Evolutionary conservation across 2,329 filamentous ascomycete genomes (phyloP).

Genomic region (Xylariaceae sp.): DNA sequence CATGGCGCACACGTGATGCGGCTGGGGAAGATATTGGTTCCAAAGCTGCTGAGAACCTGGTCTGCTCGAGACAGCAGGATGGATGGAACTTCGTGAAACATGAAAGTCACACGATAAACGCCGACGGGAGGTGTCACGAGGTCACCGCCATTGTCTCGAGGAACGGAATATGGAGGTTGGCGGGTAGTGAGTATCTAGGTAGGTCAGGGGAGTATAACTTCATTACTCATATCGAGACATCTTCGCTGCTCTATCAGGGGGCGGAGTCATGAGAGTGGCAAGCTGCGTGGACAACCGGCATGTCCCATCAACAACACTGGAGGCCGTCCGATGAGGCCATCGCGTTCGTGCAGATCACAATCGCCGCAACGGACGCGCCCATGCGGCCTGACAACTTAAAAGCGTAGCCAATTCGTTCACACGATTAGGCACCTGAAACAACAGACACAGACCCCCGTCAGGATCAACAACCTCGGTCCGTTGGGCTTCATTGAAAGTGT

Average conservation of each 20-base stretch:
- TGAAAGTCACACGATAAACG: not conserved
- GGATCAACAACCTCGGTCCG: not conserved
- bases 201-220: not conserved
- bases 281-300: not conserved
- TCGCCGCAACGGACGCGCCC: conserved; percentile 11
- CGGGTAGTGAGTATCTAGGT: not conserved
- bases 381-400: conserved; percentile 4
- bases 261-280: conserved; percentile 1
- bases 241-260: not conserved
- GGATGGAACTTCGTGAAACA: conserved; percentile 6
- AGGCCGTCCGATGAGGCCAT: not conserved
- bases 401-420: conserved; percentile 6
- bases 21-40: conserved; percentile 12
- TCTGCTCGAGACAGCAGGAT: not conserved
- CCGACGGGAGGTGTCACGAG: conserved; percentile 4
- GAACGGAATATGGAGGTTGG: not conserved
- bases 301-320: conserved; percentile 4
- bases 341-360: conserved; percentile 7
- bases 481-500: not conserved
- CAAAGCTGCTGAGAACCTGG: conserved; percentile 2
- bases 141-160: conserved; percentile 3
- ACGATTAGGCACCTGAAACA: conserved; percentile 9
- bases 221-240: not conserved
- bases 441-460: conserved; percentile 3
- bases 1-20: conserved; percentile 14